Base-by-base conservation (phyloP, 1,139 yeast genomes). In the Meyerozyma guilliermondii region DNA sequence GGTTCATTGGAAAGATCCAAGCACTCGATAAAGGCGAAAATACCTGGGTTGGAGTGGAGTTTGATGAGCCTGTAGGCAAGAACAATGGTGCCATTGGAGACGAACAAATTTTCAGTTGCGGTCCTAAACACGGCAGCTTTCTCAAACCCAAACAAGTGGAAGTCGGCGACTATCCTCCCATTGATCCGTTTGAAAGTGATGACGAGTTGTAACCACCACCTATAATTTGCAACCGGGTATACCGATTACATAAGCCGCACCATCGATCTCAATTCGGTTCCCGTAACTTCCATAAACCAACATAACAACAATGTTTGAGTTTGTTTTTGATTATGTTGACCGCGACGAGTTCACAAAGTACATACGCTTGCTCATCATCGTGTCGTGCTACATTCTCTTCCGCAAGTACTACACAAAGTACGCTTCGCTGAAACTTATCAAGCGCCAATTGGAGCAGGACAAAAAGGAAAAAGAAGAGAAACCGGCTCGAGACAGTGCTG, bases 1-100 rank as follows among this genome's bases (percentile, higher is more conserved):
- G 72, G 44, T 91, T 63, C 54, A 67, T 88, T 9, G 98, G 98
- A 0, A 65, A 64, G 40, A 80, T 91, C 4, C 68, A 77, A 0
- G 80, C 74, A 39, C 74, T 87, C 41, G 82, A 80, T 51, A 52
- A 61, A 34, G 65, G 71, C 0, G 71, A 69, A 24, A 42, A 46
- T 20, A 48, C 56, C n/a, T 71, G 80, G 79, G 68, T 71, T 5
- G 79, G 78, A 0, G 56, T 74, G 11, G 77, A 72, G 48, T 72
- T 71, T 45, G 78, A 73, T 47, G 78, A 72, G 52, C 78, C 78
- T 0, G 73, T 70, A 35, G 78, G 78, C 6, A 67, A 66, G 50
- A 71, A 71, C 46, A 61, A 66, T 47, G 77, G 78, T 1, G 54
- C 56, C 49, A 63, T 74, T 20, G 71, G 62, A 9, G 67, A 64